Evolutionary conservation across 176 grass and related monocot genomes (phyloP), one percentile per base, ranked within the genome.

Genomic region (Neostapfia colusana): DNA sequence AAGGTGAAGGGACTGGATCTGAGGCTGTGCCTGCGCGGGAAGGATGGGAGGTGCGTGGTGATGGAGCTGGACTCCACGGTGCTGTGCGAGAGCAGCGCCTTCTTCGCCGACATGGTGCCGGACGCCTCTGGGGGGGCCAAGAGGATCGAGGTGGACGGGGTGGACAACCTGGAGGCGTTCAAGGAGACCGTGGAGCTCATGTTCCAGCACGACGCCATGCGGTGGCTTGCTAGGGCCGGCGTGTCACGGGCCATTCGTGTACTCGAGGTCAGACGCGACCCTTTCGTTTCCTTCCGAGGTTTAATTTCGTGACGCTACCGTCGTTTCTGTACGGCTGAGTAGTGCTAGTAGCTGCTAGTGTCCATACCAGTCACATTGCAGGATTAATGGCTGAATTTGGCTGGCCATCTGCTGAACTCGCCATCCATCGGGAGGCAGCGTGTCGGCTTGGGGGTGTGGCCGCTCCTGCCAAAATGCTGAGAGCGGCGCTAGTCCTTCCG

Each of bases 81-180:
- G 23, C 77, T 92, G 35, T 90, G 82, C 45, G 56, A 66, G 4
- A 86, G 70, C 17, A 96, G 93, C 67, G 26, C 57, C 4, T 90
- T 92, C 84, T 96, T 96, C n/a, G 57, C 68, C 25, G 14, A 59
- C 27, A 75, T 66, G 69, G 82, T 38, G 2, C 75, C 59, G 2
- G 73, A 23, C 2, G n/a, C 14, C 44, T 6, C 0, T 0, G 58
- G 26, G 6, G 46, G 9, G 3, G 75, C 67, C 18, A 85, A 46
- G 59, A 85, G 83, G 60, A 79, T 85, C 0, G 83, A 85, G 15
- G 83, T 85, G 38, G 75, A 85, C 11, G 87, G 85, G 35, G 72
- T 96, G 41, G 87, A 96, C 5, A 77, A 92, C 64, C 63, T 92
- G 71, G 89, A 90, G n/a, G 85, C 75, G 0, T 96, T 85, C 67